Evolutionary conservation across 495 filamentous ascomycete genomes (phyloP).

Genomic region (Penicillium diatomitis): DNA sequence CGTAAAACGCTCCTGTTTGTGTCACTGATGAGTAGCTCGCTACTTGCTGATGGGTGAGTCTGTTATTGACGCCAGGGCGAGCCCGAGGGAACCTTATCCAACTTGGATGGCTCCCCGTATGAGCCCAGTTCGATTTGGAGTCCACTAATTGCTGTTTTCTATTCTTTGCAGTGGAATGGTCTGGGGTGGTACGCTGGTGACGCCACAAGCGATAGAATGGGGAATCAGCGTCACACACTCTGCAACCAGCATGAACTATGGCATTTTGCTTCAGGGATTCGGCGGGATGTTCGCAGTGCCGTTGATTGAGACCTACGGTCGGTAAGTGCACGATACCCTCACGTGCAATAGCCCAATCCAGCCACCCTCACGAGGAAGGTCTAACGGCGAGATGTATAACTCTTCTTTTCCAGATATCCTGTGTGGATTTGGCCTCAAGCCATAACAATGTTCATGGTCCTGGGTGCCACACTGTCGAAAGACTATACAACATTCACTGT

Average conservation of each 20-base stretch:
- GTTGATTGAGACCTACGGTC: slow-evolving; percentile 39
- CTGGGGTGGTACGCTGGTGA: slow-evolving; percentile 41
- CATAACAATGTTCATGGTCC: slow-evolving; percentile 36
- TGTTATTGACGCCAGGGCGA: too few species aligned
- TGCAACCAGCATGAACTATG: slow-evolving; percentile 38
- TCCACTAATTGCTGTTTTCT: slow-evolving; percentile 7
- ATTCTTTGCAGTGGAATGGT: slow-evolving; percentile 30
- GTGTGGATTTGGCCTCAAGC: slow-evolving; percentile 46
- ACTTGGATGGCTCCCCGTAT: too few species aligned
- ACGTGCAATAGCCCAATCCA: too few species aligned
- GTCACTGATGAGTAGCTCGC: slow-evolving; percentile 27
- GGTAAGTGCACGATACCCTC: slow-evolving; percentile 14
- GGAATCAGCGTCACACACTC: slow-evolving; percentile 32
- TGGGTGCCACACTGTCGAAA: slow-evolving; percentile 37
- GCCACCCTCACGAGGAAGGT: too few species aligned
- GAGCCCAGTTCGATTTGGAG: too few species aligned
- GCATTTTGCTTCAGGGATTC: slow-evolving; percentile 44
- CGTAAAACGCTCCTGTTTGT: slow-evolving; percentile 28
- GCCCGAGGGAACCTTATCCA: too few species aligned
- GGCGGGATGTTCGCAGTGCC: slow-evolving; percentile 46
- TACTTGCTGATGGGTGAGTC: slow-evolving; percentile 30
- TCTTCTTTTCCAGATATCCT: slow-evolving; percentile 21
- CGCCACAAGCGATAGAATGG: slow-evolving; percentile 40
- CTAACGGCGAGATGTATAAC: too few species aligned
- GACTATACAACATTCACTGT: slow-evolving; percentile 39